Conservation (phyloP, 305 asterid species). For the Solanum hybrid region DNA sequence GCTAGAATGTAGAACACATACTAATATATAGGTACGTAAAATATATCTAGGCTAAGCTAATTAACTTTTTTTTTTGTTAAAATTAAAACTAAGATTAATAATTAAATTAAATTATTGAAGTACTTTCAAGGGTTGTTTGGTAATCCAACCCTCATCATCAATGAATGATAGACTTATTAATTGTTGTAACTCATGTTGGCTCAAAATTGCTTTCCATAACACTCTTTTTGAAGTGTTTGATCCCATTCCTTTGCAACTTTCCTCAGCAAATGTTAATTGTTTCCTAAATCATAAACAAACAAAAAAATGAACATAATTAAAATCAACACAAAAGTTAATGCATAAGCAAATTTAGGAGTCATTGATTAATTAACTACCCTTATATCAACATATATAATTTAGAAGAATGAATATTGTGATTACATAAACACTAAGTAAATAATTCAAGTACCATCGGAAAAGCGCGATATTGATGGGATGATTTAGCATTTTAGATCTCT, state of each 20-base stretch:
- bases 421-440: too few relatives aligned
- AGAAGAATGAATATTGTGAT: too few relatives aligned
- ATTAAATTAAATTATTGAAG: not conserved
- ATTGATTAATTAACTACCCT: too few relatives aligned
- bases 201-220: constrained; percentile 25
- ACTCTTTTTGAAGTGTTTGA: constrained; percentile 23
- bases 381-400: too few relatives aligned
- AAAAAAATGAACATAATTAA: not conserved
- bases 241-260: constrained; percentile 30
- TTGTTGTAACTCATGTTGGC: not conserved
- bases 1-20: not conserved
- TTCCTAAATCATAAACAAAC: constrained; percentile 9
- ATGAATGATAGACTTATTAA: constrained; percentile 22
- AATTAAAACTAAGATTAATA: not conserved
- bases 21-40: not conserved
- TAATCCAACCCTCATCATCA: constrained; percentile 30
- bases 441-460: not conserved
- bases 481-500: not conserved
- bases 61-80: not conserved
- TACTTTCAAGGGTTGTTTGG: constrained; percentile 12
- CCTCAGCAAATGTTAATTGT: constrained; percentile 25
- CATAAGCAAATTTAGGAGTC: not conserved
- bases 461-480: not conserved
- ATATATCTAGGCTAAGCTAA: not conserved
- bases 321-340: not conserved